Evolutionary conservation across 805 yeast genomes (phyloP).

Genomic region (Myxozyma sirexii): DNA sequence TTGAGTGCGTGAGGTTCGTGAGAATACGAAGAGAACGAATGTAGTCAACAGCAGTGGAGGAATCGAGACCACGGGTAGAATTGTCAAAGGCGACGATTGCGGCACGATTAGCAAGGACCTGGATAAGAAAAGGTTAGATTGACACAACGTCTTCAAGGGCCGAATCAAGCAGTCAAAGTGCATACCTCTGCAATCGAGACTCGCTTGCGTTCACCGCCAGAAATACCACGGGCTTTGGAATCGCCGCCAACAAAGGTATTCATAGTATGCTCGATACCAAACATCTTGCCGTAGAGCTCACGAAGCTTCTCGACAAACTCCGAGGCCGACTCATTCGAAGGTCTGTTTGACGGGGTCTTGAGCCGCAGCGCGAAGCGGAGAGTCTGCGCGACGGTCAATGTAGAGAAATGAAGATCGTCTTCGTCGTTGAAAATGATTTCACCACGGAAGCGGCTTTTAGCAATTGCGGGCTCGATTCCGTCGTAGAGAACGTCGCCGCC

Average conservation of each 20-base stretch:
- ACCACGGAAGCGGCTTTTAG: constrained; percentile 65
- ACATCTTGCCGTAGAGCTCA: constrained; percentile 57
- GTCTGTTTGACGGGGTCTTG: constrained; percentile 65
- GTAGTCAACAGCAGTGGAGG: constrained; percentile 70
- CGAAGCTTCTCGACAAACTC: constrained; percentile 60
- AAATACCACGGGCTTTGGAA: constrained; percentile 62
- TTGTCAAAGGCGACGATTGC: constrained; percentile 67
- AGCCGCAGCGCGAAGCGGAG: constrained; percentile 63
- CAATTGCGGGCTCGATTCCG: constrained; percentile 60
- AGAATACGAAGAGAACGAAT: constrained; percentile 61
- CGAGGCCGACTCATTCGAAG: constrained; percentile 51
- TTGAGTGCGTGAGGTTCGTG: constrained; percentile 56
- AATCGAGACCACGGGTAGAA: constrained; percentile 71
- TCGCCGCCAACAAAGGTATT: constrained; percentile 69
- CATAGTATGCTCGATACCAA: constrained; percentile 55
- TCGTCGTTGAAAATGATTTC: constrained; percentile 74
- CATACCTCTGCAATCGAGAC: constrained; percentile 65
- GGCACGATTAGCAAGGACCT: constrained; percentile 44
- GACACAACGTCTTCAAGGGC: too few species aligned
- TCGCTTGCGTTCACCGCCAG: constrained; percentile 75
- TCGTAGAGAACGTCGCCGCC: constrained; percentile 65
- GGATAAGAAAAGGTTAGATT: neutral
- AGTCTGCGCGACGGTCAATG: constrained; percentile 67
- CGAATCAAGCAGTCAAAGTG: too few species aligned
- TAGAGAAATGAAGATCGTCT: constrained; percentile 68